These are phyloP conservation scores for Spergularia bocconei DNA, from an alignment of 148 eudicot genomes.

Conservation along the genomic window DNA sequence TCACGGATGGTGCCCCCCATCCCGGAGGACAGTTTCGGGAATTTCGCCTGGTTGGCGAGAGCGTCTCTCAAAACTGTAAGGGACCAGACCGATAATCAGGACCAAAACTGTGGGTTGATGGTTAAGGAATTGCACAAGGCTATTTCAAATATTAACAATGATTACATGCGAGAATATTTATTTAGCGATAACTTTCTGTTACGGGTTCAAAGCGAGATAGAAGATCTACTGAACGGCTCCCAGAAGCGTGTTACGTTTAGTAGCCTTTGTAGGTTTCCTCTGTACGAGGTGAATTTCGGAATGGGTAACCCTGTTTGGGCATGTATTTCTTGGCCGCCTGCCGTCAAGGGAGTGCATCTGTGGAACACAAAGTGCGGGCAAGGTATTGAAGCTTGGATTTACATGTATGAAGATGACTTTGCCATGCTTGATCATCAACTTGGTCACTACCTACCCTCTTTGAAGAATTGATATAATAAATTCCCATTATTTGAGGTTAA, in stretches of 20 bases:
- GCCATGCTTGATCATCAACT: background rate
- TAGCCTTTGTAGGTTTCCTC: constrained; percentile 3
- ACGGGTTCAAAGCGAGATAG: background rate
- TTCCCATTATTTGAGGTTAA: no score
- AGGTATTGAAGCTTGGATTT: constrained; percentile 37
- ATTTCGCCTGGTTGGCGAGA: background rate
- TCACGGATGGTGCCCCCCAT: background rate
- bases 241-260: background rate
- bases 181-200: background rate
- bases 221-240: background rate
- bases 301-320: constrained; percentile 41
- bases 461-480: no score
- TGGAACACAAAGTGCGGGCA: constrained; percentile 18
- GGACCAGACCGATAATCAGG: background rate
- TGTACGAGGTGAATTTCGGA: constrained; percentile 35
- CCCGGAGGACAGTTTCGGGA: background rate
- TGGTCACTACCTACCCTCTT: background rate
- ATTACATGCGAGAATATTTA: background rate
- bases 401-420: background rate
- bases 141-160: background rate
- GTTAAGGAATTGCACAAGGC: background rate
- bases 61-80: no score
- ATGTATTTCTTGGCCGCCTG: background rate
- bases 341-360: constrained; percentile 16
- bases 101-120: background rate